Evolutionary conservation across 306 rosid genomes (phyloP).

Genomic region (Ziziphus jujuba): DNA sequence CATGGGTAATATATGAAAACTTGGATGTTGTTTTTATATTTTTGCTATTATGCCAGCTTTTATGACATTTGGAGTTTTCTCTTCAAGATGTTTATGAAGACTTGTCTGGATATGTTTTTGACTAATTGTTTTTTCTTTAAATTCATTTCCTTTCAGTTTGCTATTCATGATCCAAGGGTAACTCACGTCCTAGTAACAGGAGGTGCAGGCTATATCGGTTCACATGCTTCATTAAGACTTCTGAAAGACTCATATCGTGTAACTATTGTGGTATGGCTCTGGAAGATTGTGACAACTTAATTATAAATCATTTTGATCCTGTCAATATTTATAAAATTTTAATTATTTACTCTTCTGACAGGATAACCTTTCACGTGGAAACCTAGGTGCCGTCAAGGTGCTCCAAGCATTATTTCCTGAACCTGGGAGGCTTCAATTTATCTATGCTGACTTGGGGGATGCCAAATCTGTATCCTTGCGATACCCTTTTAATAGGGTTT

Average conservation of each 20-base stretch:
- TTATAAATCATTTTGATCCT: slow-evolving; percentile 9
- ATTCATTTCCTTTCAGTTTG: slow-evolving; percentile 53
- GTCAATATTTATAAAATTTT: slow-evolving; percentile 1
- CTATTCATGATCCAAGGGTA: slow-evolving; percentile 66
- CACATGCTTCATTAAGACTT: slow-evolving; percentile 87
- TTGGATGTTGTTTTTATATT: neutral
- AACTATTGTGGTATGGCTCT: slow-evolving; percentile 81
- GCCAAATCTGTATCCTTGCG: slow-evolving; percentile 71
- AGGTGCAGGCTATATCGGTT: slow-evolving; percentile 96
- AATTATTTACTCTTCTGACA: slow-evolving; percentile 31
- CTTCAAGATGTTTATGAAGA: neutral
- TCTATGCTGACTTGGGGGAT: slow-evolving; percentile 92
- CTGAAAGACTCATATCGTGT: slow-evolving; percentile 77
- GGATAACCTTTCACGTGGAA: slow-evolving; percentile 95
- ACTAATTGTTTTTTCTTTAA: slow-evolving; percentile 6
- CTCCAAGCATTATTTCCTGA: slow-evolving; percentile 79
- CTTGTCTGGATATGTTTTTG: neutral
- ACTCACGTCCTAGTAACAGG: slow-evolving; percentile 94
- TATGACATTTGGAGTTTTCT: neutral
- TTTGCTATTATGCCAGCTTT: neutral
- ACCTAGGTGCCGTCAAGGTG: slow-evolving; percentile 85
- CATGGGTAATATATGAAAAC: no score
- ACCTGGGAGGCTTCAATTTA: slow-evolving; percentile 94
- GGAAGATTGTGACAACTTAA: neutral
- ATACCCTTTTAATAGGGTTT: slow-evolving; percentile 14